A percentile compares a stretch with the other conserved stretches of the same genome.
Evolutionary conservation across 1,284 basidiomycete genomes (phyloP).

Genomic region (Wolfiporia cocos): DNA sequence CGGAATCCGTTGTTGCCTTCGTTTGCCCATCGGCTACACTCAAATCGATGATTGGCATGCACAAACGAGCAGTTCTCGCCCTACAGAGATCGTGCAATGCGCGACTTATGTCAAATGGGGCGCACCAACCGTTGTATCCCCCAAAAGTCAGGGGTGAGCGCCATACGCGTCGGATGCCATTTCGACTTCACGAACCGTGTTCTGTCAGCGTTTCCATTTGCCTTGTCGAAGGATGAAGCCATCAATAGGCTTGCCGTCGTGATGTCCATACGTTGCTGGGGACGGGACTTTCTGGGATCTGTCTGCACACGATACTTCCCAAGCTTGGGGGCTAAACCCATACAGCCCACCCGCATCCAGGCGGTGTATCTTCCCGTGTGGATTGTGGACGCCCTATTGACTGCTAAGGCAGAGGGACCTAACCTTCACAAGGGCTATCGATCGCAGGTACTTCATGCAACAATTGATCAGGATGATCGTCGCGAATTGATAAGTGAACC

Average conservation of each 20-base stretch:
- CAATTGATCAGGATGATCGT: neutral
- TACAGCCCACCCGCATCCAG: constrained; percentile 25
- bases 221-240: constrained; percentile 27
- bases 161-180: neutral
- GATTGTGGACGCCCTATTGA: constrained; percentile 49
- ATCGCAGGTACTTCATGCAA: neutral
- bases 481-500: neutral
- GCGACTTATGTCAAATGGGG: neutral
- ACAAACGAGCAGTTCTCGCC: too few species aligned
- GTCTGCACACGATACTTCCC: constrained; percentile 25
- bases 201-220: constrained; percentile 33
- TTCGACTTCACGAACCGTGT: neutral
- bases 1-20: too few species aligned
- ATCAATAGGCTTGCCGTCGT: constrained; percentile 20
- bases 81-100: too few species aligned
- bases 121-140: constrained; percentile 25
- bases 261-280: constrained; percentile 18
- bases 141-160: constrained; percentile 39
- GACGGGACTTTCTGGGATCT: constrained; percentile 5
- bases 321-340: constrained; percentile 17
- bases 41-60: too few species aligned
- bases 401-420: constrained; percentile 17
- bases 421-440: neutral
- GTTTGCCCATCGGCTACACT: too few species aligned
- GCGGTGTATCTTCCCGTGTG: constrained; percentile 58